A percentile compares a stretch with the other conserved stretches of the same genome.
Evolutionary conservation across 2,329 filamentous ascomycete species (phyloP).

Genomic region (Decorospora gaudefroyi): DNA sequence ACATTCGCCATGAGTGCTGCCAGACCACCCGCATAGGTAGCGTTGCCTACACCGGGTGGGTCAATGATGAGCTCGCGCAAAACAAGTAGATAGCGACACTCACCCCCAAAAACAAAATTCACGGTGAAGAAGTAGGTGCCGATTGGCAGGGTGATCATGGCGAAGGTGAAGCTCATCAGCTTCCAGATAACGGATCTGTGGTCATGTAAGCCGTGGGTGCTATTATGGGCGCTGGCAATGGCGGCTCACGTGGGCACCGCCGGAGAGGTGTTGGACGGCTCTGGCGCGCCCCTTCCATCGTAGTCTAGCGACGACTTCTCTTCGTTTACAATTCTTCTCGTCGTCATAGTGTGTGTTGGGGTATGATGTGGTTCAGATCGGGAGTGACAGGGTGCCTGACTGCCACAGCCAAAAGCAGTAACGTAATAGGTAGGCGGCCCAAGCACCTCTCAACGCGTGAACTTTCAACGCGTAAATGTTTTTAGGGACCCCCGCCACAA

Average conservation of each 20-base stretch:
- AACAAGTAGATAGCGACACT: constrained; percentile 17
- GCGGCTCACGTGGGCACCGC: constrained; percentile 76
- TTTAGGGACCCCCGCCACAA: constrained; percentile 22
- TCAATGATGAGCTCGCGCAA: constrained; percentile 4
- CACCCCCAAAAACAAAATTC: constrained; percentile 77
- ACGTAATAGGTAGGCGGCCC: constrained; percentile 24
- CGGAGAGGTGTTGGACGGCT: constrained; percentile 75
- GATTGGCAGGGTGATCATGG: constrained; percentile 87
- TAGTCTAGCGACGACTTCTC: constrained; percentile 67
- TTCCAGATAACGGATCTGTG: constrained; percentile 82
- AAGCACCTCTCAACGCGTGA: constrained; percentile 20
- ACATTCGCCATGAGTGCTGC: constrained; percentile 91
- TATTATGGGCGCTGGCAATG: background rate
- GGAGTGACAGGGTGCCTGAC: constrained; percentile 1
- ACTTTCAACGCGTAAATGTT: constrained; percentile 15
- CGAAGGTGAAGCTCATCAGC: constrained; percentile 84
- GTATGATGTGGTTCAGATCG: constrained; percentile 3
- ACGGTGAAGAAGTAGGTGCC: constrained; percentile 85
- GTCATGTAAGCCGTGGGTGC: constrained; percentile 8
- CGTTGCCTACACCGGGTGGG: constrained; percentile 66
- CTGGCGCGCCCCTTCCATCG: constrained; percentile 31
- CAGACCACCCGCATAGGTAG: constrained; percentile 80
- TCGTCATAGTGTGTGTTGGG: constrained; percentile 61
- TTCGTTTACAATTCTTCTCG: constrained; percentile 65
- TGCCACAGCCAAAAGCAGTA: constrained; percentile 15